Percentiles rank a stretch among this genome's conserved stretches.
phyloP scores from a whole-genome alignment of 192 early-diverging fungal species.

The Backusella tarrabulga region DNA sequence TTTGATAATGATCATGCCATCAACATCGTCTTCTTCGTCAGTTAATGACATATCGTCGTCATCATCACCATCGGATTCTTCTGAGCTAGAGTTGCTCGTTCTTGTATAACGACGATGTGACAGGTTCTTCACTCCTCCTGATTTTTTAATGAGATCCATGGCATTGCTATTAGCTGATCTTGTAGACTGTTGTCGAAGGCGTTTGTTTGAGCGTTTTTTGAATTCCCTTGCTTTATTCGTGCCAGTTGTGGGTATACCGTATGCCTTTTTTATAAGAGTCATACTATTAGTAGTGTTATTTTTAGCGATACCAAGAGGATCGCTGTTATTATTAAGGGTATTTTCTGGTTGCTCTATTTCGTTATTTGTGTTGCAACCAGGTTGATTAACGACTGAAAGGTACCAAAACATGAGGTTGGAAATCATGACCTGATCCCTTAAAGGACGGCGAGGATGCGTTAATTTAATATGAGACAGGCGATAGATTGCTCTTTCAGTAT shows the following conservation, averaged over 20 bases:
- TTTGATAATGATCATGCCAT: not conserved
- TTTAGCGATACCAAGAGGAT: not conserved
- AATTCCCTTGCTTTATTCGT: not conserved
- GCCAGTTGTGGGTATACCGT: not conserved
- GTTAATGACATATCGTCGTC: conserved; percentile 9
- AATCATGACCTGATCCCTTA: conserved; percentile 73
- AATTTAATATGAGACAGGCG: conserved; percentile 74
- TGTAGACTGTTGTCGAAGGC: not conserved
- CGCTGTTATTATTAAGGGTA: not conserved
- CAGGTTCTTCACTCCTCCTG: not conserved
- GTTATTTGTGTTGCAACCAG: not conserved
- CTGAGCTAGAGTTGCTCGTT: conserved; percentile 4
- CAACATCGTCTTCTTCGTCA: conserved; percentile 11
- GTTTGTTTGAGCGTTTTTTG: not conserved
- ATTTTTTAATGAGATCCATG: not conserved
- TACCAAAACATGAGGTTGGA: conserved; percentile 89
- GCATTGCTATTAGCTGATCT: not conserved
- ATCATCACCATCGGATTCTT: conserved; percentile 8
- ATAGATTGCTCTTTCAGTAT: conserved; percentile 78
- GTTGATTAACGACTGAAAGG: conserved; percentile 55
- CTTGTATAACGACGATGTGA: not conserved
- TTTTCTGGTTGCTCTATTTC: not conserved
- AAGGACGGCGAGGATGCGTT: conserved; percentile 68
- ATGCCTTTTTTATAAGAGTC: not conserved
- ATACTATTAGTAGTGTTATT: not conserved